These are phyloP conservation scores for Fusarium torulosum DNA, from an alignment of 2,329 filamentous ascomycete species.

Conservation along the genomic window DNA sequence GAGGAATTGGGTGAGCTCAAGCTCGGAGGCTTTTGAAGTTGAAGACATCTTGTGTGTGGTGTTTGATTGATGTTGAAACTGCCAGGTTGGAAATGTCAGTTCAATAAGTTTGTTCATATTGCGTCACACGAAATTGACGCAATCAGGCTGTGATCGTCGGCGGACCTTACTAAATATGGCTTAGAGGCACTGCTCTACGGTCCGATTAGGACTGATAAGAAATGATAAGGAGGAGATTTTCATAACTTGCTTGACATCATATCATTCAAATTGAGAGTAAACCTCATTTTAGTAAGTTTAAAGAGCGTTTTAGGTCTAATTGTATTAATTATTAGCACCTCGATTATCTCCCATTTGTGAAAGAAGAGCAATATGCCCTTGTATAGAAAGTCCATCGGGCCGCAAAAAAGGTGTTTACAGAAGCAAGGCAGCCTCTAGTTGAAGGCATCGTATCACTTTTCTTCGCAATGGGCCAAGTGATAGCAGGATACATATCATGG, in stretches of 20 bases:
- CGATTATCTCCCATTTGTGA: too few species aligned
- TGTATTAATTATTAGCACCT: rapidly evolving
- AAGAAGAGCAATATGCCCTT: too few species aligned
- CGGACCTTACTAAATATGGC: slow-evolving; percentile 5
- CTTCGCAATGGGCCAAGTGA: not conserved
- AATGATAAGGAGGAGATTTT: slow-evolving; percentile 1
- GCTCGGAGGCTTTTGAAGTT: not conserved
- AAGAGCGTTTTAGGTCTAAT: too few species aligned
- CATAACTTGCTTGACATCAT: slow-evolving; percentile 10
- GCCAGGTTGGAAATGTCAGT: not conserved
- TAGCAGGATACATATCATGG: not conserved
- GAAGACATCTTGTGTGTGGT: slow-evolving; percentile 26
- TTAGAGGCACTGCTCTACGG: slow-evolving; percentile 9
- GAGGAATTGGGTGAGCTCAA: slow-evolving; percentile 25
- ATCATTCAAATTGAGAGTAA: not conserved
- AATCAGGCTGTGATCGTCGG: slow-evolving; percentile 6
- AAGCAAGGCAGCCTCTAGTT: not conserved
- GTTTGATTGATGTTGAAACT: not conserved
- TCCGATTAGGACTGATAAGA: slow-evolving; percentile 23
- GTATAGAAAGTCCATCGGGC: not conserved
- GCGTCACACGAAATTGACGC: slow-evolving; percentile 40
- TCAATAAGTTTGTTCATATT: slow-evolving; percentile 3
- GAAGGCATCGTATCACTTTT: not conserved
- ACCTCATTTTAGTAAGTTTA: too few species aligned
- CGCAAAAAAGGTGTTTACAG: not conserved